Conservation (phyloP, 2,329 filamentous ascomycete species). For the Bipolaris oryzae region DNA sequence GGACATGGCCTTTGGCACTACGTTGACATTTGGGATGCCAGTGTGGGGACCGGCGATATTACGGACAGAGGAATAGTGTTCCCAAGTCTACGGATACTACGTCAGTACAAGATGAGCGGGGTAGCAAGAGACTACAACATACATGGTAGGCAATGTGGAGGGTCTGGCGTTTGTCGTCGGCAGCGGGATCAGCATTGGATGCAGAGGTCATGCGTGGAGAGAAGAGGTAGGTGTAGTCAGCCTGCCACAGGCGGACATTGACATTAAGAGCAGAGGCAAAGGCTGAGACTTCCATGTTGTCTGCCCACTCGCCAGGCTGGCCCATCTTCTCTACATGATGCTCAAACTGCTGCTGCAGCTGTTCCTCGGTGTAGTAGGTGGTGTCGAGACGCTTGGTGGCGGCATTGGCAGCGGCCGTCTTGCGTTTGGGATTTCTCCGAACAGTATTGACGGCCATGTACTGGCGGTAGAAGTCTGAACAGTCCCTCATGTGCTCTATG, state of each 20-base stretch:
- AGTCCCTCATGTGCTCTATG: conserved; percentile 66
- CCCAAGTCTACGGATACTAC: conserved; percentile 57
- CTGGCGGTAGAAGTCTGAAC: conserved; percentile 67
- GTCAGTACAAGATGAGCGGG: conserved; percentile 22
- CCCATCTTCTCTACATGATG: conserved; percentile 66
- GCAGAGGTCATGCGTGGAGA: conserved; percentile 49
- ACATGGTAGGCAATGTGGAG: conserved; percentile 69
- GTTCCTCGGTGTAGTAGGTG: conserved; percentile 57
- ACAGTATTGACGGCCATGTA: conserved; percentile 64
- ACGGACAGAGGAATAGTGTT: conserved; percentile 71
- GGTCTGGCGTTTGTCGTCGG: conserved; percentile 40
- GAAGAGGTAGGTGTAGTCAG: conserved; percentile 59
- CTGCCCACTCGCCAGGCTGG: conserved; percentile 66
- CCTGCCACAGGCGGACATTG: conserved; percentile 67
- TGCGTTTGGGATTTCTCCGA: conserved; percentile 63
- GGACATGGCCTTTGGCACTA: conserved; percentile 34
- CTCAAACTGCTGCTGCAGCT: conserved; percentile 60
- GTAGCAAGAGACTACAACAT: conserved; percentile 41
- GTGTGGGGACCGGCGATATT: conserved; percentile 64
- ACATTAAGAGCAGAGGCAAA: conserved; percentile 67
- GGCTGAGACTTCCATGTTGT: conserved; percentile 70
- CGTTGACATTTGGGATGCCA: conserved; percentile 58
- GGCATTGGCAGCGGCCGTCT: conserved; percentile 57
- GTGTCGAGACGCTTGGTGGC: conserved; percentile 52
- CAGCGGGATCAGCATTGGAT: conserved; percentile 36